Percentiles rank a stretch among this genome's conserved stretches.
phyloP scores from a whole-genome alignment of 495 filamentous ascomycete species.

The Annulohypoxylon bovei region DNA sequence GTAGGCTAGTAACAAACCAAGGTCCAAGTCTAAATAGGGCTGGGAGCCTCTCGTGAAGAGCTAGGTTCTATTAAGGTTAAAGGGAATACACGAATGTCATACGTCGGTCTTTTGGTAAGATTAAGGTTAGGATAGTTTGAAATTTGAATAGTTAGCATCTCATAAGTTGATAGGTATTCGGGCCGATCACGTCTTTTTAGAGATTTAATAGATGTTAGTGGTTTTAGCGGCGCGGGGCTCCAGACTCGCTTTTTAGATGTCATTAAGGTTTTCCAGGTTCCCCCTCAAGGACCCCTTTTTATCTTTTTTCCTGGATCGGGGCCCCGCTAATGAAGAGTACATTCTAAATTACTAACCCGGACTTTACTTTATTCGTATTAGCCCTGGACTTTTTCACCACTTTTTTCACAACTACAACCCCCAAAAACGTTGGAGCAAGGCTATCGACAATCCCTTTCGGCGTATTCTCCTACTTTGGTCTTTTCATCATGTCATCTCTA shows the following conservation, averaged over 20 bases:
- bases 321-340: conserved; percentile 10
- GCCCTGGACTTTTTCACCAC: not conserved
- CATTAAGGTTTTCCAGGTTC: conserved; percentile 14
- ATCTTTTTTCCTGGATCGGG: conserved; percentile 2
- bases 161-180: conserved; percentile 21
- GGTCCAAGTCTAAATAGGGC: not conserved
- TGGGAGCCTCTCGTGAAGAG: conserved; percentile 10
- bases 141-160: conserved; percentile 7
- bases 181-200: conserved; percentile 19
- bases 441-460: conserved; percentile 12
- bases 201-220: conserved; percentile 9
- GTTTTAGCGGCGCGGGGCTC: conserved; percentile 32
- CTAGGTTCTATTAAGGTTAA: conserved; percentile 25
- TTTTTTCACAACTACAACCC: not conserved
- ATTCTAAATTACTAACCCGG: not conserved
- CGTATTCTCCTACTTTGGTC: conserved; percentile 14
- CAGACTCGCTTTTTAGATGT: not conserved
- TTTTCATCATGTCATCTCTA: conserved; percentile 4
- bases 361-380: not conserved
- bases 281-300: not conserved
- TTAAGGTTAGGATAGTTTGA: conserved; percentile 1
- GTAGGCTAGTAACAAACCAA: not conserved
- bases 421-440: not conserved
- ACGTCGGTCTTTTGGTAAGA: conserved; percentile 1
- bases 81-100: not conserved